phyloP scores from a whole-genome alignment of 2,329 filamentous ascomycete genomes.

The Cladosporium phlei region DNA sequence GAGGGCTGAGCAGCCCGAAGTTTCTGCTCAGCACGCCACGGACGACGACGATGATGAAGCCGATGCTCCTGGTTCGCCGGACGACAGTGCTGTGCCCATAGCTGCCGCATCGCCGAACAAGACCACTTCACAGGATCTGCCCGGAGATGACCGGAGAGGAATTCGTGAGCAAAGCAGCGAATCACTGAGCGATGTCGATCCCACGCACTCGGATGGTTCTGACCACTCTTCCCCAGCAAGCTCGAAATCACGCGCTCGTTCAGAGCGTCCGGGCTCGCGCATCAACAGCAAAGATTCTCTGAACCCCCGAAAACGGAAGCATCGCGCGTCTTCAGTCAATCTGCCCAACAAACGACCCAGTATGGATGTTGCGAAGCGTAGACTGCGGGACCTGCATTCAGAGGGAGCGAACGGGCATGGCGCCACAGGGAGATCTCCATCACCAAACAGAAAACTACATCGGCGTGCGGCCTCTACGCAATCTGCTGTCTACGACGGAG shows the following conservation, averaged over 20 bases:
- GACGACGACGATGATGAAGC: slow-evolving; percentile 30
- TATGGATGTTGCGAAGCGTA: slow-evolving; percentile 25
- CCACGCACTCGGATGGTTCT: slow-evolving; percentile 24
- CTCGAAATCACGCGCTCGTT: slow-evolving; percentile 27
- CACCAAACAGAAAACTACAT: slow-evolving; percentile 56
- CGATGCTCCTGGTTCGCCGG: slow-evolving; percentile 27
- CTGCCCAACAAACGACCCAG: slow-evolving; percentile 31
- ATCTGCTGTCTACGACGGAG: slow-evolving; percentile 52
- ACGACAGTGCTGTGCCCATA: slow-evolving; percentile 20
- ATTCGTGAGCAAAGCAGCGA: slow-evolving; percentile 22
- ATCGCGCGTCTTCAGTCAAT: slow-evolving; percentile 32
- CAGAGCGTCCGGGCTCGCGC: slow-evolving; percentile 24
- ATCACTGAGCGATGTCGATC: slow-evolving; percentile 27
- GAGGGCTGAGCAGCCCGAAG: background rate
- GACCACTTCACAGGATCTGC: slow-evolving; percentile 9
- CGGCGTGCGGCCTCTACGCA: slow-evolving; percentile 63
- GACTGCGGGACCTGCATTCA: slow-evolving; percentile 25
- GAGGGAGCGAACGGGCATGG: slow-evolving; percentile 21
- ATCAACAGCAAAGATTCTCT: slow-evolving; percentile 20
- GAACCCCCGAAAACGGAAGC: slow-evolving; percentile 36
- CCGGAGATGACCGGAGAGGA: background rate
- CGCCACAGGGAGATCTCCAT: slow-evolving; percentile 48
- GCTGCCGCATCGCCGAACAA: slow-evolving; percentile 23
- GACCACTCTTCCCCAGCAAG: slow-evolving; percentile 20
- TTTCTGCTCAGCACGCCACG: slow-evolving; percentile 16